Percentiles rank a stretch among this genome's conserved stretches.
These are phyloP conservation scores for Tephrocybe sp. DNA, from an alignment of 768 basidiomycete species.

Conservation along the genomic window DNA sequence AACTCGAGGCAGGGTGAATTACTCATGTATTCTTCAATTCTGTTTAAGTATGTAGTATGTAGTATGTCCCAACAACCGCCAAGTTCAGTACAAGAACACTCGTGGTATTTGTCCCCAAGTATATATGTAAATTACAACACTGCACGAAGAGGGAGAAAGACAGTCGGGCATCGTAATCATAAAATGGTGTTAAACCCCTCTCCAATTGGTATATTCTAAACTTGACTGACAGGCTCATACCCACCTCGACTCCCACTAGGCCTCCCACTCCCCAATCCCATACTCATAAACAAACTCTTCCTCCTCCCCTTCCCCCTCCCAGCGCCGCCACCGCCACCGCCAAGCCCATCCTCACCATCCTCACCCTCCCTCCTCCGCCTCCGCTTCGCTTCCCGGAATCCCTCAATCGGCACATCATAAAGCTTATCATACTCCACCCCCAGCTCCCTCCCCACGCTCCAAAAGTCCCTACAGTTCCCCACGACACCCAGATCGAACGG, in stretches of 20 bases:
- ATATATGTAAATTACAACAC: too few species aligned
- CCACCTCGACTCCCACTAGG: constrained; percentile 49
- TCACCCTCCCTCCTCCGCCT: constrained; percentile 49
- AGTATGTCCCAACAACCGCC: too few species aligned
- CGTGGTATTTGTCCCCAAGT: too few species aligned
- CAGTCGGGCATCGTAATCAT: too few species aligned
- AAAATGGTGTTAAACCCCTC: too few species aligned
- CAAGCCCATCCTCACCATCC: constrained; percentile 55
- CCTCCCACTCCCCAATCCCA: constrained; percentile 41
- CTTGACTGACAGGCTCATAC: constrained; percentile 70
- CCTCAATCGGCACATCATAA: constrained; percentile 88
- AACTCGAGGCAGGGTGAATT: too few species aligned
- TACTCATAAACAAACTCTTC: constrained; percentile 54
- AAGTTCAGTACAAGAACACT: not conserved
- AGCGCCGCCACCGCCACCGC: constrained; percentile 17
- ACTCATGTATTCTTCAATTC: too few species aligned
- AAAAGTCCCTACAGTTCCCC: constrained; percentile 90
- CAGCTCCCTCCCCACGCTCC: constrained; percentile 80
- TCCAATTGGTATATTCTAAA: constrained; percentile 20
- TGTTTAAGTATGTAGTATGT: too few species aligned
- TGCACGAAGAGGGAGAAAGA: not conserved
- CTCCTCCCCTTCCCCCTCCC: constrained; percentile 28
- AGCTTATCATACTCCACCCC: constrained; percentile 88
- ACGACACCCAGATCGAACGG: constrained; percentile 86
- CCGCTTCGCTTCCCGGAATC: constrained; percentile 72